Evolutionary conservation across 805 yeast species (phyloP).

Genomic region (Yarrowia phangngaensis): DNA sequence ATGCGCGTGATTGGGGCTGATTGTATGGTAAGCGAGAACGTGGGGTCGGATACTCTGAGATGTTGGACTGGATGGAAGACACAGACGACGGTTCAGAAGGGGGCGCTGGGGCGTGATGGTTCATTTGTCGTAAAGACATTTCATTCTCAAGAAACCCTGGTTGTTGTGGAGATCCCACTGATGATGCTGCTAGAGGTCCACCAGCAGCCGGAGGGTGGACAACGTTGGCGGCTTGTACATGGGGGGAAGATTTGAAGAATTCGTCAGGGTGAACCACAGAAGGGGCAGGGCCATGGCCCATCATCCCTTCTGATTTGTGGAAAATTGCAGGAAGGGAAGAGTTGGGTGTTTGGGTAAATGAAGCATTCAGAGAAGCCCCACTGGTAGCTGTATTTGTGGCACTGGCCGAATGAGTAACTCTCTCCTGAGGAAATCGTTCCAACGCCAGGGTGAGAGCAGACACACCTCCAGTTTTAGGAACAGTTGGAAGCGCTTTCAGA

Average conservation of each 20-base stretch:
- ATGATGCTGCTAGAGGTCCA: background rate
- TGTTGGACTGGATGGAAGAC: background rate
- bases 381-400: slow-evolving; percentile 1
- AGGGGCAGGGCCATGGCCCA: slow-evolving; percentile 13
- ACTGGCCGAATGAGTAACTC: background rate
- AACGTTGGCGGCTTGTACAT: background rate
- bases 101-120: slow-evolving; percentile 2
- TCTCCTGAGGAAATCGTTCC: slow-evolving; percentile 12
- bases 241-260: slow-evolving; percentile 14
- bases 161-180: slow-evolving; percentile 11
- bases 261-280: slow-evolving; percentile 17
- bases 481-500: slow-evolving; percentile 10
- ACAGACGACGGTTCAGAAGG: slow-evolving; percentile 11
- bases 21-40: slow-evolving; percentile 11
- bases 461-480: slow-evolving; percentile 13
- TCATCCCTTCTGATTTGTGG: slow-evolving; percentile 7
- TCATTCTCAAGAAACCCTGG: slow-evolving; percentile 18
- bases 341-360: slow-evolving; percentile 8
- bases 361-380: slow-evolving; percentile 1
- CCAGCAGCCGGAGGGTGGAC: slow-evolving; percentile 9
- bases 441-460: slow-evolving; percentile 11
- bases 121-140: slow-evolving; percentile 3
- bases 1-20: slow-evolving; percentile 20
- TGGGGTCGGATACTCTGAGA: slow-evolving; percentile 7
- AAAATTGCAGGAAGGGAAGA: slow-evolving; percentile 15